These are phyloP conservation scores for Beta macrorhiza DNA, from an alignment of 179 eudicot species.

Conservation along the genomic window DNA sequence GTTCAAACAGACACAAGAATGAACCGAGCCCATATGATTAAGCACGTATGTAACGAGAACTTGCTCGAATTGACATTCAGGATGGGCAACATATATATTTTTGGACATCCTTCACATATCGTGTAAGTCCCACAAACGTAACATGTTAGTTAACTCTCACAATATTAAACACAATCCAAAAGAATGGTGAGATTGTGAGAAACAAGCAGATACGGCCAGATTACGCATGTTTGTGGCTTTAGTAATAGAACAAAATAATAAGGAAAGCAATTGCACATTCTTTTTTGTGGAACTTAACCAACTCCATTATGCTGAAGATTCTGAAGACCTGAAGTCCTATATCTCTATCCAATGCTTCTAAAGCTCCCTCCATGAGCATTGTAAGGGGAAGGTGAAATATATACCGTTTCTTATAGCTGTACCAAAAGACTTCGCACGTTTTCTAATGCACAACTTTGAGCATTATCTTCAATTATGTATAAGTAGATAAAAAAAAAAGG, in stretches of 20 bases:
- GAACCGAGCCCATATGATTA: neutral
- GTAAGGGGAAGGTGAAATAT: neutral
- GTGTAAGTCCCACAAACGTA: neutral
- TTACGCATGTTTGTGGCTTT: neutral
- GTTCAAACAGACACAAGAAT: constrained; percentile 10
- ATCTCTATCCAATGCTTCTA: neutral
- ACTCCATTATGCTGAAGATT: constrained; percentile 4
- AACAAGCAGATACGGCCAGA: neutral
- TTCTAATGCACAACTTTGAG: too few relatives aligned
- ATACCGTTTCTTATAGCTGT: neutral
- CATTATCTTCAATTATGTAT: too few relatives aligned
- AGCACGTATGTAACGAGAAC: neutral
- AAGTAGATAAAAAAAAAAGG: too few relatives aligned
- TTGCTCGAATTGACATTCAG: neutral
- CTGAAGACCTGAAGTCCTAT: neutral
- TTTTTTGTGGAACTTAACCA: neutral
- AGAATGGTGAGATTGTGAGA: neutral
- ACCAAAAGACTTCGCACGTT: neutral
- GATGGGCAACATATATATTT: neutral
- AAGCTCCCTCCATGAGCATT: neutral
- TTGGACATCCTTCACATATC: neutral
- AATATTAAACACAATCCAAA: neutral
- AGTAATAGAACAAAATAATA: neutral
- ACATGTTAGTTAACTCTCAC: neutral
- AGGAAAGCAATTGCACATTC: neutral